Conservation (phyloP, 768 basidiomycete genomes). For the Russula dissimulans region DNA sequence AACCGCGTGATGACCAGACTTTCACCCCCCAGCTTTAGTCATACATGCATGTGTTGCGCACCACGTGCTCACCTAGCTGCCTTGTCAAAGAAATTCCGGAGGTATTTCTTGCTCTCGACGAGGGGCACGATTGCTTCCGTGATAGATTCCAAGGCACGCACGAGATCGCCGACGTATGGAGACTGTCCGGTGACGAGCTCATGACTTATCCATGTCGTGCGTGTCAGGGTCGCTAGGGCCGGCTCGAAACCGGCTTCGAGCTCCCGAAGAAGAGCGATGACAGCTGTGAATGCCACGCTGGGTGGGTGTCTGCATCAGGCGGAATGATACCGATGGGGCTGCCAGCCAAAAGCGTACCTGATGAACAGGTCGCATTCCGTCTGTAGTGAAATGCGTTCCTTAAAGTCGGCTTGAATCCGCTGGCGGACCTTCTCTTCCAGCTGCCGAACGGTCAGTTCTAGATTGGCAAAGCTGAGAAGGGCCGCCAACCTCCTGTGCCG, state of each 20-base stretch:
- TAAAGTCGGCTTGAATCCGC: constrained; percentile 67
- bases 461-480: background rate
- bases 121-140: constrained; percentile 68
- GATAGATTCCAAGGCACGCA: constrained; percentile 65
- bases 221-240: constrained; percentile 64
- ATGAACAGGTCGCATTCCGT: constrained; percentile 84
- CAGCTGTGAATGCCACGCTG: constrained; percentile 80
- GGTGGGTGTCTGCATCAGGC: constrained; percentile 25
- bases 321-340: background rate
- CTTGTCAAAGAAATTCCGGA: constrained; percentile 90
- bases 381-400: constrained; percentile 75
- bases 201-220: constrained; percentile 67
- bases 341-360: constrained; percentile 40
- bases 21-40: background rate
- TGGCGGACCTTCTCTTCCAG: constrained; percentile 87
- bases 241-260: constrained; percentile 79
- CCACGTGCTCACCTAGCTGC: constrained; percentile 59
- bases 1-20: constrained; percentile 83
- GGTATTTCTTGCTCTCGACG: constrained; percentile 91
- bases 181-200: constrained; percentile 86
- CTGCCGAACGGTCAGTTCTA: constrained; percentile 31
- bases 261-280: constrained; percentile 72
- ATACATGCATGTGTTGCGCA: background rate
- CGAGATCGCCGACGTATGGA: constrained; percentile 67
- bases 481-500: constrained; percentile 63